A percentile compares a stretch with the other conserved stretches of the same genome.
These are phyloP conservation scores for Tephrocybe sp. DNA, from an alignment of 768 basidiomycete species.

Conservation along the genomic window DNA sequence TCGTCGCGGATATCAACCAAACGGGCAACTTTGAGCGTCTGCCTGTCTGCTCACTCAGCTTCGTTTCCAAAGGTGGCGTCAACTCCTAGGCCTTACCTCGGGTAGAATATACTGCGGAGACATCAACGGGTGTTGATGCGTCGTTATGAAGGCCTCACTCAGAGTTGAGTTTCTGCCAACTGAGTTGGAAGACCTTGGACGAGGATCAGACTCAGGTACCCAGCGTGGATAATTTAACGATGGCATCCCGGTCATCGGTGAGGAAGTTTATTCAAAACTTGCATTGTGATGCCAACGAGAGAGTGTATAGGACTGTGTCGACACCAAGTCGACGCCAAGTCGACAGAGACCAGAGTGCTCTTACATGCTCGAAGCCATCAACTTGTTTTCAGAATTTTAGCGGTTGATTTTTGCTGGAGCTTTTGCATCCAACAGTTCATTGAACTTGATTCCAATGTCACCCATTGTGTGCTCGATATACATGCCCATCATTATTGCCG, in stretches of 20 bases:
- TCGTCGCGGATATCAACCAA: no score
- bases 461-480: not conserved
- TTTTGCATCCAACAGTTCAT: no score
- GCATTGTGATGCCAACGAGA: no score
- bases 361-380: no score
- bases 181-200: not conserved
- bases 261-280: not conserved
- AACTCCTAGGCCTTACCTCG: not conserved
- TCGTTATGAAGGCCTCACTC: not conserved
- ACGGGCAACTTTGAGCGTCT: no score
- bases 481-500: not conserved
- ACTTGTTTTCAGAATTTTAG: no score
- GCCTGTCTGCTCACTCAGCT: constrained; percentile 1
- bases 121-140: not conserved
- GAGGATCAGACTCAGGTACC: not conserved
- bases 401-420: no score
- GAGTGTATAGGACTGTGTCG: no score
- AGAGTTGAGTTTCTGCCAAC: not conserved
- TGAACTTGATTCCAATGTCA: no score
- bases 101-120: constrained; percentile 7
- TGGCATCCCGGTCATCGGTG: not conserved
- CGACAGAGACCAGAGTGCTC: no score
- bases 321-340: no score
- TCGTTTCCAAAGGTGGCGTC: not conserved
- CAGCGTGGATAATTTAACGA: not conserved